Evolutionary conservation across 2,329 filamentous ascomycete species (phyloP), one percentile per base, ranked within the genome.

Genomic region (Cladobotryum mycophilum): DNA sequence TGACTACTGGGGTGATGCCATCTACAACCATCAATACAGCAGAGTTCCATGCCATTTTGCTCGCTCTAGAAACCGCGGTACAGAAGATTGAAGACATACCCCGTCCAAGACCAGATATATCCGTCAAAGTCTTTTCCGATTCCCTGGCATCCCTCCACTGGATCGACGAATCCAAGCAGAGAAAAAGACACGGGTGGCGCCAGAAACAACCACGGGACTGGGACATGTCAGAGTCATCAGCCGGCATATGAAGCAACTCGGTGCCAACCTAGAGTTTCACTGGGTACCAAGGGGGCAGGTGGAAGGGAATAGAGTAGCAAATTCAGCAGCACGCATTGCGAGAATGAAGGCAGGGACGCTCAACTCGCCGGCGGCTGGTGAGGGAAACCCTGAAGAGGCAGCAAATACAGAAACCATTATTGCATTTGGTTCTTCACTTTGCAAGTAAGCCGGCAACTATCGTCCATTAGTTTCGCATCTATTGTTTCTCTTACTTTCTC

Each of bases 241-340:
- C 4, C 12, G 12, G n/a, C n/a, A 5, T 12, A 47, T 58, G 1
- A 15, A 41, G 17, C 18, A n/a, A 5, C 35, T 40, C 7, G 47
- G 52, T 6, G 46, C 54, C 7, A n/a, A 35, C 4, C 9, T 51
- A 11, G 52, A 59, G 35, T 36, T 60, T 7, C 57, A 55, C 43
- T 60, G 57, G 58, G 51, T 57, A 13, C 57, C 56, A 4, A 46
- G 56, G 12, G 43, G 34, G 4, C 14, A 17, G 12, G n/a, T 43
- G 7, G 33, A 17, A 4, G 57, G 58, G 3, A 57, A 51, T 15
- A 47, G 34, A 1, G 11, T 57, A 4, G 58, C 55, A 14, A 47
- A 55, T 20, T 17, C 15, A 5, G 35, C 45, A 22, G 34, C 45
- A 17, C 20, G 7, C 18, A 11, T 30, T 30, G 25, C 25, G 8